Percentiles rank a stretch among this genome's conserved stretches.
Conservation (phyloP, 1,139 yeast genomes). For the Entelexis sorbosivorans region DNA sequence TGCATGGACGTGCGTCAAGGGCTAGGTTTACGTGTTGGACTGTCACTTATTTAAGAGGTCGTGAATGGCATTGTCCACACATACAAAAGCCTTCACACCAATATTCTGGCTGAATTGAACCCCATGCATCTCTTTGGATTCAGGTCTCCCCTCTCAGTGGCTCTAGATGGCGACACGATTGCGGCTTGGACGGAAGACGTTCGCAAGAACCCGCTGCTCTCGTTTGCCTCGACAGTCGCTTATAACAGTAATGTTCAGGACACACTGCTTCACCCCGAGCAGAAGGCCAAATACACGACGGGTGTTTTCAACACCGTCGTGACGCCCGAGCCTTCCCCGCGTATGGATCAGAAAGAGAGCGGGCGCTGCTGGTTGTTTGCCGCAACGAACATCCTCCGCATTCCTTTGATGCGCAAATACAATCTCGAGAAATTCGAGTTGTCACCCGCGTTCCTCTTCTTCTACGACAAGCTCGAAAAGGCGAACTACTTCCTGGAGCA, state of each 20-base stretch:
- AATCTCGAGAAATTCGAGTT: slow-evolving; percentile 61
- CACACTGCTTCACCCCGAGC: slow-evolving; percentile 36
- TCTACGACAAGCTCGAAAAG: slow-evolving; percentile 65
- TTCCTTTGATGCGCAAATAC: slow-evolving; percentile 50
- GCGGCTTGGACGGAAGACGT: slow-evolving; percentile 26
- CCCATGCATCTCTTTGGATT: slow-evolving; percentile 16
- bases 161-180: slow-evolving; percentile 22
- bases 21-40: no score
- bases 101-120: no score
- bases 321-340: slow-evolving; percentile 55
- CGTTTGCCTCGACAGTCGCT: slow-evolving; percentile 30
- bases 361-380: slow-evolving; percentile 90
- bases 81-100: no score
- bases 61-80: no score
- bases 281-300: slow-evolving; percentile 32
- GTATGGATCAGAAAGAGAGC: slow-evolving; percentile 59
- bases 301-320: slow-evolving; percentile 51
- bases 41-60: no score
- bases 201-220: slow-evolving; percentile 25
- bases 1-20: no score
- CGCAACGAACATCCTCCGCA: slow-evolving; percentile 58
- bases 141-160: slow-evolving; percentile 12
- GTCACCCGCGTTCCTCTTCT: slow-evolving; percentile 61
- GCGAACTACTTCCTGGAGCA: slow-evolving; percentile 69
- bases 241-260: slow-evolving; percentile 30